phyloP scores from a whole-genome alignment of 306 rosid species.

The Sicyos edulis region DNA sequence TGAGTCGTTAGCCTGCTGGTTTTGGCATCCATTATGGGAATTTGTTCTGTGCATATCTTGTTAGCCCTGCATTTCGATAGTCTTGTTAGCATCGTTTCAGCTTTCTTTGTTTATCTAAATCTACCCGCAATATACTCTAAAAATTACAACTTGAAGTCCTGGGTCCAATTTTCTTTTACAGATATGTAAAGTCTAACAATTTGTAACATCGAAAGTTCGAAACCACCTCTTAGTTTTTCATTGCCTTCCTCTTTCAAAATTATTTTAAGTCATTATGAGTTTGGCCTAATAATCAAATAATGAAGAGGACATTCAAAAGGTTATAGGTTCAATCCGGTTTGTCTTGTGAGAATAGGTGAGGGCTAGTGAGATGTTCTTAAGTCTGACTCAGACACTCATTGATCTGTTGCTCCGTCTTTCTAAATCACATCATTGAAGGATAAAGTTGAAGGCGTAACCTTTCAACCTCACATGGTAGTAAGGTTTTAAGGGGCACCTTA shows the following conservation, averaged over 20 bases:
- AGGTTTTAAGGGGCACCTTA: conserved; percentile 9
- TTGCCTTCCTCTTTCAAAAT: too few relatives aligned
- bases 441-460: not conserved
- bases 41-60: not conserved
- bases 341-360: not conserved
- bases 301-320: too few relatives aligned
- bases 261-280: too few relatives aligned
- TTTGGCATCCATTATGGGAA: not conserved
- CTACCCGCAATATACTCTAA: not conserved
- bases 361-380: too few relatives aligned
- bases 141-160: not conserved
- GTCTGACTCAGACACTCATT: too few relatives aligned
- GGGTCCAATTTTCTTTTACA: not conserved
- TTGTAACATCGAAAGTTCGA: not conserved
- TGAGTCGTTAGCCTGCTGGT: not conserved
- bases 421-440: not conserved
- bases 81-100: not conserved
- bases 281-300: too few relatives aligned
- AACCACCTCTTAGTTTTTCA: not conserved
- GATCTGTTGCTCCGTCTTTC: not conserved
- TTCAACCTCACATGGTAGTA: not conserved
- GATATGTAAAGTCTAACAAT: not conserved
- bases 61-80: not conserved
- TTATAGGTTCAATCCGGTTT: too few relatives aligned
- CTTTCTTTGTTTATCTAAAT: not conserved